Evolutionary conservation across 2,329 filamentous ascomycete species (phyloP).

Genomic region (Penicillium sp.): DNA sequence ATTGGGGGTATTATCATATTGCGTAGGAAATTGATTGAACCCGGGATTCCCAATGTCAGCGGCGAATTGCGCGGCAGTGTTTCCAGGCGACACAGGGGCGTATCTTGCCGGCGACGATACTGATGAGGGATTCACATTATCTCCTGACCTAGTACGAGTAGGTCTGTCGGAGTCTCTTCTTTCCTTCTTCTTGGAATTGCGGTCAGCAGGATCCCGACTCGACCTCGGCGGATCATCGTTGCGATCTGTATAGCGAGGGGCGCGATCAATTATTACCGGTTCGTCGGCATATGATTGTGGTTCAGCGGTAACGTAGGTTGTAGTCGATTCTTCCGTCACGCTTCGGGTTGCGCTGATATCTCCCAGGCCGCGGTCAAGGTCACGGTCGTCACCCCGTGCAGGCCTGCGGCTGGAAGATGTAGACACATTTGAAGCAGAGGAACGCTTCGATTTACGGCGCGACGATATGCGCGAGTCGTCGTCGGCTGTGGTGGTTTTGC

Average conservation of each 20-base stretch:
- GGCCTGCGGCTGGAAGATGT: slow-evolving; percentile 35
- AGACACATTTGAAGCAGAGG: slow-evolving; percentile 22
- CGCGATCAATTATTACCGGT: slow-evolving; percentile 27
- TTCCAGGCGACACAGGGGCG: slow-evolving; percentile 21
- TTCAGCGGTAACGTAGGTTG: slow-evolving; percentile 38
- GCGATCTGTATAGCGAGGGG: slow-evolving; percentile 22
- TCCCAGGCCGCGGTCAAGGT: slow-evolving; percentile 30
- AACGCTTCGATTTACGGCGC: slow-evolving; percentile 22
- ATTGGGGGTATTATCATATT: slow-evolving; percentile 25
- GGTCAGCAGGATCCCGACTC: slow-evolving; percentile 10
- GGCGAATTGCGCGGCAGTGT: slow-evolving; percentile 25
- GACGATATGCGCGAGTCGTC: slow-evolving; percentile 7
- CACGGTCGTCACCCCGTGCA: slow-evolving; percentile 46
- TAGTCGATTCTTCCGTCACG: slow-evolving; percentile 11
- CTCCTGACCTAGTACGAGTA: slow-evolving; percentile 26
- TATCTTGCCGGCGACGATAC: slow-evolving; percentile 17
- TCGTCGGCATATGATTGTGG: slow-evolving; percentile 25
- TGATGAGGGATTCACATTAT: slow-evolving; percentile 19
- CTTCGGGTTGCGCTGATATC: slow-evolving; percentile 28
- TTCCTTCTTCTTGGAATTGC: slow-evolving; percentile 22
- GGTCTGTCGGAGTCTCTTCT: slow-evolving; percentile 21
- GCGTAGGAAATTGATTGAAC: slow-evolving; percentile 33
- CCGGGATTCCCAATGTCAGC: slow-evolving; percentile 27
- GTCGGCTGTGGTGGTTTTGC: slow-evolving; percentile 8
- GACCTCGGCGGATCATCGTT: slow-evolving; percentile 9